Evolutionary conservation across 2,329 filamentous ascomycete species (phyloP).

Genomic region (Cladosporium sp.): DNA sequence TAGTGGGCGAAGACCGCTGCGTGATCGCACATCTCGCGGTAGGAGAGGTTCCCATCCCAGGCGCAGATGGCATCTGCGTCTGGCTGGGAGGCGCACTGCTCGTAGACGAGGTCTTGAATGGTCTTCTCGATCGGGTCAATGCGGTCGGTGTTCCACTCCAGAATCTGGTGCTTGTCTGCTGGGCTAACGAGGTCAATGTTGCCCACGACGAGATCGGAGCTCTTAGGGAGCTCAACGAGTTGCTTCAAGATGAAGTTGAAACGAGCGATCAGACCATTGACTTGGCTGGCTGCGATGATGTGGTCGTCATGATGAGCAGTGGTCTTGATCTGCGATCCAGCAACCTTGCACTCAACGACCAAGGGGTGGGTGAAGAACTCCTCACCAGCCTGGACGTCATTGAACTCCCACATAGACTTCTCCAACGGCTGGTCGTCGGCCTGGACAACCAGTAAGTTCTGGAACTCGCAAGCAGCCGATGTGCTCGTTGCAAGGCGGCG

Average conservation of each 20-base stretch:
- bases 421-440: slow-evolving; percentile 13
- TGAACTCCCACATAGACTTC: slow-evolving; percentile 3
- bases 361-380: slow-evolving; percentile 10
- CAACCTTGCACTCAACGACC: slow-evolving; percentile 7
- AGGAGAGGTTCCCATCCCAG: slow-evolving; percentile 14
- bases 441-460: slow-evolving; percentile 52
- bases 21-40: slow-evolving; percentile 7
- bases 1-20: slow-evolving; percentile 7
- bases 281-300: not conserved
- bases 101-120: slow-evolving; percentile 6
- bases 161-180: slow-evolving; percentile 6
- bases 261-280: not conserved
- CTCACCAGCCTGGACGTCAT: slow-evolving; percentile 3
- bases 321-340: slow-evolving; percentile 1
- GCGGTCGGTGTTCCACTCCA: slow-evolving; percentile 3
- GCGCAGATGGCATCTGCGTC: slow-evolving; percentile 49
- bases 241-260: slow-evolving; percentile 10
- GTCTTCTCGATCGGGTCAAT: slow-evolving; percentile 8
- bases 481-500: not conserved
- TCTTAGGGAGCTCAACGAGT: slow-evolving; percentile 1
- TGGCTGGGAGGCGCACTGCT: slow-evolving; percentile 1
- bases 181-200: slow-evolving; percentile 6
- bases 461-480: slow-evolving; percentile 48
- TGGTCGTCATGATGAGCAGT: slow-evolving; percentile 7
- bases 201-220: not conserved